Evolutionary conservation across 768 basidiomycete genomes (phyloP).

Genomic region (Podaxis rugospora): DNA sequence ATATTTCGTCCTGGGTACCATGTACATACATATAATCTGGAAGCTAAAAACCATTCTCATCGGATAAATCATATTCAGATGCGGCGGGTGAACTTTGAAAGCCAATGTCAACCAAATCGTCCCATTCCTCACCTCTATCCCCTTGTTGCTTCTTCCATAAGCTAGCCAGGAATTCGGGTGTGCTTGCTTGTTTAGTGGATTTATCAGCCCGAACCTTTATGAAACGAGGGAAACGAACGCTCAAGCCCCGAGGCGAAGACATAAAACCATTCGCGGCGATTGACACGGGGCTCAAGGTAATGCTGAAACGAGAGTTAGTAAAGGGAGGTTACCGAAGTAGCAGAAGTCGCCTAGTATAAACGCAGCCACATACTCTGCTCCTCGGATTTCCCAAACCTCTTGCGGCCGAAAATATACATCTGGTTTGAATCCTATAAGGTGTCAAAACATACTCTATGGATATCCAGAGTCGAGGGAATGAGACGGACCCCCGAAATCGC

Average conservation of each 20-base stretch:
- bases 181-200: slow-evolving; percentile 64
- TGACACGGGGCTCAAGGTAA: slow-evolving; percentile 85
- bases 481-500: slow-evolving; percentile 56
- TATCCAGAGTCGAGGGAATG: background rate
- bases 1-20: background rate
- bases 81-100: slow-evolving; percentile 17
- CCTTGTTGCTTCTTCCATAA: slow-evolving; percentile 66
- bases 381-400: slow-evolving; percentile 88
- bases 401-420: slow-evolving; percentile 66
- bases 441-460: background rate
- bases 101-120: slow-evolving; percentile 56
- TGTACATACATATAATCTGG: background rate
- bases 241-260: slow-evolving; percentile 56
- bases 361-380: slow-evolving; percentile 52
- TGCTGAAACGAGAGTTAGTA: slow-evolving; percentile 32
- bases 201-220: slow-evolving; percentile 74
- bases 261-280: slow-evolving; percentile 67
- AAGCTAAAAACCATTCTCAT: slow-evolving; percentile 11
- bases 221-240: slow-evolving; percentile 87
- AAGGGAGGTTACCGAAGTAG: background rate
- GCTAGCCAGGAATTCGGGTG: slow-evolving; percentile 60
- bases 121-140: slow-evolving; percentile 43
- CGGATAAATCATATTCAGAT: slow-evolving; percentile 23
- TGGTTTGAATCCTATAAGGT: slow-evolving; percentile 48
- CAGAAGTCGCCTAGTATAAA: background rate